Conservation (phyloP, 1,284 basidiomycete species). For the Lentinus polychrous region DNA sequence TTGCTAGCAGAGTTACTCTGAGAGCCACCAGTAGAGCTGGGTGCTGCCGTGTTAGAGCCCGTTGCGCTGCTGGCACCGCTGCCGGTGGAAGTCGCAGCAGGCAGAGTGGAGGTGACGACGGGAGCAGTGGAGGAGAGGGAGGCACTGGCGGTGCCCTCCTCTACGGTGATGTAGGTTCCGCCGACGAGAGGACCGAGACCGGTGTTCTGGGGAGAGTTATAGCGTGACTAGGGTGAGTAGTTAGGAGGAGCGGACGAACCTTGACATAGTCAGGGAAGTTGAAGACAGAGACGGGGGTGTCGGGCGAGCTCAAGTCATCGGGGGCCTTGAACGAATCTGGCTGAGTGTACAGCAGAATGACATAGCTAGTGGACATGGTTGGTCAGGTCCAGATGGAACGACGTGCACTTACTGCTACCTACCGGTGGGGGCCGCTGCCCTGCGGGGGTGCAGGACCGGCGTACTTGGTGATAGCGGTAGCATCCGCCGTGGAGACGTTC, state of each 20-base stretch:
- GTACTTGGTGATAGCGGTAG: constrained; percentile 59
- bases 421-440: constrained; percentile 69
- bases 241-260: constrained; percentile 24
- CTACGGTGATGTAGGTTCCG: constrained; percentile 71
- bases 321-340: constrained; percentile 57
- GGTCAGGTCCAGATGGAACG: constrained; percentile 1
- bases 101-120: constrained; percentile 57
- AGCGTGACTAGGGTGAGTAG: neutral
- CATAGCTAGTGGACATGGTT: constrained; percentile 43
- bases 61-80: constrained; percentile 16
- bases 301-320: constrained; percentile 42
- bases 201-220: constrained; percentile 31
- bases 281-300: constrained; percentile 43
- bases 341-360: constrained; percentile 59
- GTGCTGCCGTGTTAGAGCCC: constrained; percentile 2
- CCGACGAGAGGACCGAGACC: constrained; percentile 53
- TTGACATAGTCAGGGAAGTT: constrained; percentile 46
- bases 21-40: constrained; percentile 2
- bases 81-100: constrained; percentile 23
- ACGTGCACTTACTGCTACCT: constrained; percentile 15
- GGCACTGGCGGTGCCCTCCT: constrained; percentile 54
- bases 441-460: constrained; percentile 64
- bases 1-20: constrained; percentile 7
- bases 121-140: constrained; percentile 51
- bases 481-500: constrained; percentile 39